Percentiles rank a stretch among this genome's conserved stretches.
Evolutionary conservation across 2,329 filamentous ascomycete genomes (phyloP).

Genomic region (Fusarium illudens): DNA sequence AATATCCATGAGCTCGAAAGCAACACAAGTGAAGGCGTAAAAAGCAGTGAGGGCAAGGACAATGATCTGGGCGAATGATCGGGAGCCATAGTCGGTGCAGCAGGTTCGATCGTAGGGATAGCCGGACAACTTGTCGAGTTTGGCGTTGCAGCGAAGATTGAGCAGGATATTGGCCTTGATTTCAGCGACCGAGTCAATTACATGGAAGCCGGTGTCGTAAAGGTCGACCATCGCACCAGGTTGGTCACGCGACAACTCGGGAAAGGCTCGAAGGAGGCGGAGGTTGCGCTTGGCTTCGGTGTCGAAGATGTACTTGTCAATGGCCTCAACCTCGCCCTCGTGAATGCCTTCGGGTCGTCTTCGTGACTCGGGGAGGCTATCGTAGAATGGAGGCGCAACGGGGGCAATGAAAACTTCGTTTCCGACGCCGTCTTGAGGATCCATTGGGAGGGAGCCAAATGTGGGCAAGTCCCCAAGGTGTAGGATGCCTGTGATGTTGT

Average conservation of each 20-base stretch:
- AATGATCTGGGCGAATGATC: slow-evolving; percentile 34
- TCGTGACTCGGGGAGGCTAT: slow-evolving; percentile 17
- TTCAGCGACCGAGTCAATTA: slow-evolving; percentile 42
- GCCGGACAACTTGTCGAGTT: slow-evolving; percentile 40
- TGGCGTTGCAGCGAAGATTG: slow-evolving; percentile 62
- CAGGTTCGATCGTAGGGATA: slow-evolving; percentile 61
- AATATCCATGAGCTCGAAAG: slow-evolving; percentile 27
- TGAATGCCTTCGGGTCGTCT: slow-evolving; percentile 34
- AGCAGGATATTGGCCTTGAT: slow-evolving; percentile 56
- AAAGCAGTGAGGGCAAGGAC: slow-evolving; percentile 32
- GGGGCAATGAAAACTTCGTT: slow-evolving; percentile 45
- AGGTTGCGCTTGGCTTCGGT: slow-evolving; percentile 26
- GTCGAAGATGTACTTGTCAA: slow-evolving; percentile 29
- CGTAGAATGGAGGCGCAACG: slow-evolving; percentile 37
- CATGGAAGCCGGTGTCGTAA: slow-evolving; percentile 43
- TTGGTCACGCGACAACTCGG: slow-evolving; percentile 30
- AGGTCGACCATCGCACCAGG: slow-evolving; percentile 36
- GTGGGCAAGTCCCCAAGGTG: slow-evolving; percentile 28
- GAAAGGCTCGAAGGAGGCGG: slow-evolving; percentile 31
- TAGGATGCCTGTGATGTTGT: slow-evolving; percentile 38
- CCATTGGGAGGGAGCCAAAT: slow-evolving; percentile 35
- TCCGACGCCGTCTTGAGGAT: slow-evolving; percentile 38
- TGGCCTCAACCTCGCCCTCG: slow-evolving; percentile 37
- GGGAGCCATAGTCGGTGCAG: slow-evolving; percentile 56
- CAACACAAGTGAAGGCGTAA: slow-evolving; percentile 32